These are phyloP conservation scores for Dovyalis caffra DNA, from an alignment of 345 rosid genomes.

Conservation along the genomic window DNA sequence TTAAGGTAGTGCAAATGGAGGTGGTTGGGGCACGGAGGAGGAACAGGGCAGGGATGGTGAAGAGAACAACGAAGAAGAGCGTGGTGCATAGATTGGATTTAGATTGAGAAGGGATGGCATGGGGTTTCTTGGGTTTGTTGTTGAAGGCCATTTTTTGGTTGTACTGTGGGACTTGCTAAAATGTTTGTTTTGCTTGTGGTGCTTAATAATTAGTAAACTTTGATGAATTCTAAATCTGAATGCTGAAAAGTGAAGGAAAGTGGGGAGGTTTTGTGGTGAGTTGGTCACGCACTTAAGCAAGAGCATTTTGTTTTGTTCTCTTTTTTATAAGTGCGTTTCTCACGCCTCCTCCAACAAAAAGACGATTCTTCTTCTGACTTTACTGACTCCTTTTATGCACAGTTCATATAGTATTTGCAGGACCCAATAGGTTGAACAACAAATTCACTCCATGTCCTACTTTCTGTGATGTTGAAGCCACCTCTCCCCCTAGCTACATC, in stretches of 20 bases:
- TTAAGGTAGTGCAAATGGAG: conserved; percentile 32
- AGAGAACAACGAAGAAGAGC: conserved; percentile 73
- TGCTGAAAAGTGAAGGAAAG: conserved; percentile 20
- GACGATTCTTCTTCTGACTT: not conserved
- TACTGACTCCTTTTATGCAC: not conserved
- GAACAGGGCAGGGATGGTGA: conserved; percentile 77
- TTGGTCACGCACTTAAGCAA: conserved; percentile 36
- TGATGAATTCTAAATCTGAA: not conserved
- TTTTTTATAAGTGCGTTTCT: conserved; percentile 36
- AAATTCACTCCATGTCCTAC: not conserved
- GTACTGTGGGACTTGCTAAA: not conserved
- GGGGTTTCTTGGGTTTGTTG: conserved; percentile 54
- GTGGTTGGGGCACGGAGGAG: conserved; percentile 55
- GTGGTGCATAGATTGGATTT: conserved; percentile 51
- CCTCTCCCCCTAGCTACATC: not conserved
- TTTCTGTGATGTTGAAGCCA: not conserved
- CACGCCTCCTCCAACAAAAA: conserved; percentile 29
- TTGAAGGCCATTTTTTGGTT: conserved; percentile 48
- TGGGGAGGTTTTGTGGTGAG: conserved; percentile 14
- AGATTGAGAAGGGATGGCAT: conserved; percentile 22
- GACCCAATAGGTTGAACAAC: not conserved
- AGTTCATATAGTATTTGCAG: not conserved
- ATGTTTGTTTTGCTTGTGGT: not conserved
- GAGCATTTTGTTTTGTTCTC: not conserved
- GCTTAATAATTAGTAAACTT: not conserved